phyloP scores from a whole-genome alignment of 192 early-diverging fungal species.

The Gonapodya prolifera region DNA sequence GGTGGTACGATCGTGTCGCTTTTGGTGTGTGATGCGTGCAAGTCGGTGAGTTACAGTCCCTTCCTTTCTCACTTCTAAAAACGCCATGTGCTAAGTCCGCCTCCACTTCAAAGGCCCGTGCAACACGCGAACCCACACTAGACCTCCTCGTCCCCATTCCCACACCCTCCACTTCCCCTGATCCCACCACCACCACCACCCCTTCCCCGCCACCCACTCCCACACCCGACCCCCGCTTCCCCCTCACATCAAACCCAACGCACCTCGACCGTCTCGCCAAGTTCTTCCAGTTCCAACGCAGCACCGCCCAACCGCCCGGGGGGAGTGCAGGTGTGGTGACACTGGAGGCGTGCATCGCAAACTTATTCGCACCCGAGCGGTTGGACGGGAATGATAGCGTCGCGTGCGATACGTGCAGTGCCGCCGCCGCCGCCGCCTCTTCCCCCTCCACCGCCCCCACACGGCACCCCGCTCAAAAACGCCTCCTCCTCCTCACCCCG shows the following conservation, averaged over 20 bases:
- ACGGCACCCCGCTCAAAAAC: background rate
- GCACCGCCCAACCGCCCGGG: too few relatives aligned
- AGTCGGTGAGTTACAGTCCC: slow-evolving; percentile 19
- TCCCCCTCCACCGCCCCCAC: background rate
- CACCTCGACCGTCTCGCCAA: background rate
- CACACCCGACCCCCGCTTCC: background rate
- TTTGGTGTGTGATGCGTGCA: slow-evolving; percentile 53
- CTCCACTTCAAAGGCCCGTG: background rate
- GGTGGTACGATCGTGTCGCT: slow-evolving; percentile 46
- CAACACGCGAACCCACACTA: background rate
- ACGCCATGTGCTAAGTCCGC: background rate
- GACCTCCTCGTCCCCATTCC: background rate
- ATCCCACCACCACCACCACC: background rate
- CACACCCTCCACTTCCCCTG: background rate
- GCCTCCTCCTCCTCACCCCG: background rate
- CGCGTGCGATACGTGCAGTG: background rate
- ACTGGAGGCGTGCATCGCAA: background rate
- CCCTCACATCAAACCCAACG: background rate
- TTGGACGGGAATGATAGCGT: background rate
- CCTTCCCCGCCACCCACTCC: background rate
- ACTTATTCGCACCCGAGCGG: background rate
- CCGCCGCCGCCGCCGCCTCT: background rate
- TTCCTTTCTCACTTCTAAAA: background rate
- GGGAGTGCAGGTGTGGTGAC: background rate
- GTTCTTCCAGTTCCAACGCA: background rate